These are phyloP conservation scores for Diaporthe velutina DNA, from an alignment of 2,329 filamentous ascomycete genomes.

Conservation along the genomic window DNA sequence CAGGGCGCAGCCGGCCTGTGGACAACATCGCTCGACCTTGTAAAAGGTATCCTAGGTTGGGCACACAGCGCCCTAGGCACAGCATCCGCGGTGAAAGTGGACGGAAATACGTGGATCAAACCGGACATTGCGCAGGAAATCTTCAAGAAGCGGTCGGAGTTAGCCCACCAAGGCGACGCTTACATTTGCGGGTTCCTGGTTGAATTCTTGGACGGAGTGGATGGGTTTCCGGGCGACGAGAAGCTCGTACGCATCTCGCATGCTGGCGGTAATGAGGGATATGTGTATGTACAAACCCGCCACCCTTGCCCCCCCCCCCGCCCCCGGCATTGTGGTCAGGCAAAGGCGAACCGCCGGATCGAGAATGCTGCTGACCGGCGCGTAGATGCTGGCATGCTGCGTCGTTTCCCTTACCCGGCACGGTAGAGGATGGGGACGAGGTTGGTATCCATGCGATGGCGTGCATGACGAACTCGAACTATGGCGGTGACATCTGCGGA, in stretches of 20 bases:
- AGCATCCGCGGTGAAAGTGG: neutral
- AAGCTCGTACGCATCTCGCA: slow-evolving; percentile 34
- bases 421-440: neutral
- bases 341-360: neutral
- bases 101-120: slow-evolving; percentile 32
- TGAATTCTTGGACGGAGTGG: slow-evolving; percentile 30
- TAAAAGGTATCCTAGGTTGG: slow-evolving; percentile 29
- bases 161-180: neutral
- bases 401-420: slow-evolving; percentile 23
- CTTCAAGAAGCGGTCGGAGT: slow-evolving; percentile 15
- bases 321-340: neutral
- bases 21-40: slow-evolving; percentile 35
- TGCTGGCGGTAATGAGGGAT: slow-evolving; percentile 33
- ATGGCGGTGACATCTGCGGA: slow-evolving; percentile 27
- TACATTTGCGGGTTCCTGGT: slow-evolving; percentile 35
- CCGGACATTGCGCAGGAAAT: slow-evolving; percentile 27
- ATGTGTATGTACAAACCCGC: neutral
- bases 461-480: slow-evolving; percentile 34
- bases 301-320: too few relatives aligned
- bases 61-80: slow-evolving; percentile 30
- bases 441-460: slow-evolving; percentile 27
- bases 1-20: slow-evolving; percentile 36
- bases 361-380: neutral
- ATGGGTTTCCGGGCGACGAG: slow-evolving; percentile 3
- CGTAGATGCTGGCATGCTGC: slow-evolving; percentile 30